Evolutionary conservation across 2,329 filamentous ascomycete species (phyloP), one percentile per base, ranked within the genome.

Genomic region (Cladosporium austrohemisphaericum): DNA sequence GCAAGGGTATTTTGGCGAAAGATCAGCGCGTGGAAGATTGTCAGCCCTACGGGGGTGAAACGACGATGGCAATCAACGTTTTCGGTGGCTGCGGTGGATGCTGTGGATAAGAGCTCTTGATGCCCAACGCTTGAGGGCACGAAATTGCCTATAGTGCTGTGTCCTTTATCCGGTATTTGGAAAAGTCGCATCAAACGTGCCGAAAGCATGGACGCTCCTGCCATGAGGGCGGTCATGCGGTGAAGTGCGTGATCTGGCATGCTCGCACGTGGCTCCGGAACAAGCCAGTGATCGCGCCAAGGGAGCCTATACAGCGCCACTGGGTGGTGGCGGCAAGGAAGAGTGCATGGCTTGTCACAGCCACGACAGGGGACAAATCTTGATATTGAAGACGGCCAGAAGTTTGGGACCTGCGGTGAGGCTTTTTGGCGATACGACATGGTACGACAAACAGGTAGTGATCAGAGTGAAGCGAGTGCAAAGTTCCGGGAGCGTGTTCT

Each of bases 21-120:
- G 33, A 47, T 47, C 44, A 16, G 33, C 44, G 44, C 33, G 23
- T 37, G 33, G 16, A 18, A 47, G 29, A 26, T 45, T 6, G 33
- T 47, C 44, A 47, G 44, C 44, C 44, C 44, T 47, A 38, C 26
- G 25, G 20, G 22, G 44, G 18, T 47, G 44, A 47, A 47, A 47
- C 33, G 33, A 38, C 44, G 44, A 38, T 47, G 44, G 44, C 25
- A 23, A 38, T 28, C 44, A 47, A 37, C 33, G 33, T 47, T 38
- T 31, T 47, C 44, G 33, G 33, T 31, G 36, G 36, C 32, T 14
- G 13, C 6, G 25, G 11, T 35, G 32, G 13, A 18, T 5, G 32
- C n/a, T 16, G 32, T n/a, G 32, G 32, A 18, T 18, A 18, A n/a
- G 11, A 11, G 25, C 25, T 11, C 28, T 40, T 26, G 37, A 40